phyloP scores from a whole-genome alignment of 106 monocot genomes.

The Allium fistulosum region DNA sequence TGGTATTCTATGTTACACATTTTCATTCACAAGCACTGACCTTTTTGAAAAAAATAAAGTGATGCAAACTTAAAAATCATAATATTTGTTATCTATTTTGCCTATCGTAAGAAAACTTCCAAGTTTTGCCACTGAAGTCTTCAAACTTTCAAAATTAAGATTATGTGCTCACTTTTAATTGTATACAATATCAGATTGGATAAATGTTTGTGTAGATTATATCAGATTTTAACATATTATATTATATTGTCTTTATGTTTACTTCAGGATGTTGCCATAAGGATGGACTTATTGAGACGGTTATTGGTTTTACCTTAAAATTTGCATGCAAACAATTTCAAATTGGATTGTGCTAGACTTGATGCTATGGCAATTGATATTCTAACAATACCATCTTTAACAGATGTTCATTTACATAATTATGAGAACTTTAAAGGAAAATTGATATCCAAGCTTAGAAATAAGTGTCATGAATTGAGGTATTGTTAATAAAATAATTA shows the following conservation, averaged over 20 bases:
- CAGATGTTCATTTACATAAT: conserved; percentile 61
- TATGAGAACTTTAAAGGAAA: conserved; percentile 66
- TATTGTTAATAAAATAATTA: conserved; percentile 8
- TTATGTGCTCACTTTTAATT: too few relatives aligned
- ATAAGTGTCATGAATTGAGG: conserved; percentile 67
- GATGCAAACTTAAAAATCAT: too few relatives aligned
- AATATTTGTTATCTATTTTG: too few relatives aligned
- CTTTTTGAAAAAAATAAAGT: too few relatives aligned
- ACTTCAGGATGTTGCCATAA: conserved; percentile 62
- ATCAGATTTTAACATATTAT: too few relatives aligned
- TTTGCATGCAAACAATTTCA: conserved; percentile 49
- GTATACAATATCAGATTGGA: too few relatives aligned
- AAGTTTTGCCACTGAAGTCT: too few relatives aligned
- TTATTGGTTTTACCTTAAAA: conserved; percentile 67
- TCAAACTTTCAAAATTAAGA: too few relatives aligned
- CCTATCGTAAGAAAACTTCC: too few relatives aligned
- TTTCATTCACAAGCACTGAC: too few relatives aligned
- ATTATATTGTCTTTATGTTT: background rate
- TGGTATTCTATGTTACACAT: too few relatives aligned
- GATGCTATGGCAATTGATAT: conserved; percentile 38
- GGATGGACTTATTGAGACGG: conserved; percentile 43
- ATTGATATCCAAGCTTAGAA: conserved; percentile 49
- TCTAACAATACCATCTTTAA: conserved; percentile 45
- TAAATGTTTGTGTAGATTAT: background rate
- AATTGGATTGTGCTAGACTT: conserved; percentile 70